Evolutionary conservation across 345 rosid genomes (phyloP).

Genomic region (Euphorbia peplus): DNA sequence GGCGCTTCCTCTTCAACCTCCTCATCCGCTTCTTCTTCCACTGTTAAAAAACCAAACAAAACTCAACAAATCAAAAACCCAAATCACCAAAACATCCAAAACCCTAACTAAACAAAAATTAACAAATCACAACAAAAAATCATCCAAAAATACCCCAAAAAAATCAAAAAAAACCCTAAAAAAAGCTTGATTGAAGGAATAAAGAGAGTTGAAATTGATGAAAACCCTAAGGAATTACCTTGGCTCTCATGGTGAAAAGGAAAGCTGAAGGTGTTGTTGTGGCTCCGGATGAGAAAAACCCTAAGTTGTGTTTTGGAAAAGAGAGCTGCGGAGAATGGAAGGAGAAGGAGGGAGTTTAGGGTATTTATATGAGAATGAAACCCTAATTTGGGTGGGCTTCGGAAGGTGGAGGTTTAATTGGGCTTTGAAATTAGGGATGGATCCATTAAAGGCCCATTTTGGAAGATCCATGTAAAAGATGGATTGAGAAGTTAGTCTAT

Average conservation of each 20-base stretch:
- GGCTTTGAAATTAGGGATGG: background rate
- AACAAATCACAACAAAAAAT: too few species aligned
- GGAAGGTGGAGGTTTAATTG: background rate
- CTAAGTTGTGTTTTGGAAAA: background rate
- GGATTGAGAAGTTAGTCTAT: too few species aligned
- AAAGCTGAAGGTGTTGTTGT: background rate
- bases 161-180: too few species aligned
- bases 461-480: too few species aligned
- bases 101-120: too few species aligned
- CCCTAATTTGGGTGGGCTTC: slow-evolving; percentile 16
- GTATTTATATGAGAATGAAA: slow-evolving; percentile 8
- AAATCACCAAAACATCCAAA: too few species aligned
- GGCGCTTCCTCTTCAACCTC: slow-evolving; percentile 97
- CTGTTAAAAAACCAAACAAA: slow-evolving; percentile 30
- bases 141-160: too few species aligned
- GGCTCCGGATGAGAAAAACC: slow-evolving; percentile 17
- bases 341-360: background rate
- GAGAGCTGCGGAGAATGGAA: slow-evolving; percentile 16
- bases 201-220: too few species aligned
- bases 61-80: background rate
- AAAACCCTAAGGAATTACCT: slow-evolving; percentile 48
- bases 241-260: slow-evolving; percentile 69
- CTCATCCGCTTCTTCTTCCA: slow-evolving; percentile 99
- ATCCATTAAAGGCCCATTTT: background rate
- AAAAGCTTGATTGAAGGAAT: background rate